phyloP scores from a whole-genome alignment of 1,284 basidiomycete genomes.

The Apiotrichum laibachii region DNA sequence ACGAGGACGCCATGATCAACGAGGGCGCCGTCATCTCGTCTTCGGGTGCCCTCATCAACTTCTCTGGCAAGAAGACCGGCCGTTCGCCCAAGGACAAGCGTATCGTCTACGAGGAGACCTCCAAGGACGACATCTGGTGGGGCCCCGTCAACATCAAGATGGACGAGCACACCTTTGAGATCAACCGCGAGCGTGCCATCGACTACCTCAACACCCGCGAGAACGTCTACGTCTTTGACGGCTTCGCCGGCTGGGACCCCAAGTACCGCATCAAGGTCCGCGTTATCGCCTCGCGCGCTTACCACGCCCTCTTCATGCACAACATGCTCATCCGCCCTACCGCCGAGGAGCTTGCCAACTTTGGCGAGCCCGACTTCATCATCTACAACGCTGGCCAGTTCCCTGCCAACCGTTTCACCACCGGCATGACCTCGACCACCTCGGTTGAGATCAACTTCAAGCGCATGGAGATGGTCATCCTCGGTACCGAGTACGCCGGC shows the following conservation, averaged over 20 bases:
- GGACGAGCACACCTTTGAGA: conserved; percentile 96
- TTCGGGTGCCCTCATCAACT: conserved; percentile 97
- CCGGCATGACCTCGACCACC: conserved; percentile 98
- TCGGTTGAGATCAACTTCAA: conserved; percentile 99
- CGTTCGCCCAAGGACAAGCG: conserved; percentile 99
- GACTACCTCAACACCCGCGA: conserved; percentile 99
- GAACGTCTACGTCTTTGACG: conserved; percentile 98
- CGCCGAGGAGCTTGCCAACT: conserved; percentile 86
- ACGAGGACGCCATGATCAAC: conserved; percentile 97
- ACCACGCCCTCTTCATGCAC: conserved; percentile 99
- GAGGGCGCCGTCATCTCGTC: conserved; percentile 97
- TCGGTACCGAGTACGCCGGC: conserved; percentile 98
- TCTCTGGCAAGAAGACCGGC: conserved; percentile 99
- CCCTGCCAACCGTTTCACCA: conserved; percentile 99
- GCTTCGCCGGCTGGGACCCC: conserved; percentile 88
- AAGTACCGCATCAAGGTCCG: conserved; percentile 99
- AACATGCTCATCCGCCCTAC: conserved; percentile 99
- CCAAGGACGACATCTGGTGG: conserved; percentile 99
- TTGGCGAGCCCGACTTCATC: conserved; percentile 99
- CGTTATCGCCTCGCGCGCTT: conserved; percentile 96
- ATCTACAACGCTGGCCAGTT: conserved; percentile 99
- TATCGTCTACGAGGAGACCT: conserved; percentile 96
- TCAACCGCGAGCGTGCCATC: conserved; percentile 99
- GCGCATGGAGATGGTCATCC: conserved; percentile 99
- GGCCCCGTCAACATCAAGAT: conserved; percentile 99